Conservation (phyloP, 2,329 filamentous ascomycete genomes). For the Pseudogymnoascus sp. region DNA sequence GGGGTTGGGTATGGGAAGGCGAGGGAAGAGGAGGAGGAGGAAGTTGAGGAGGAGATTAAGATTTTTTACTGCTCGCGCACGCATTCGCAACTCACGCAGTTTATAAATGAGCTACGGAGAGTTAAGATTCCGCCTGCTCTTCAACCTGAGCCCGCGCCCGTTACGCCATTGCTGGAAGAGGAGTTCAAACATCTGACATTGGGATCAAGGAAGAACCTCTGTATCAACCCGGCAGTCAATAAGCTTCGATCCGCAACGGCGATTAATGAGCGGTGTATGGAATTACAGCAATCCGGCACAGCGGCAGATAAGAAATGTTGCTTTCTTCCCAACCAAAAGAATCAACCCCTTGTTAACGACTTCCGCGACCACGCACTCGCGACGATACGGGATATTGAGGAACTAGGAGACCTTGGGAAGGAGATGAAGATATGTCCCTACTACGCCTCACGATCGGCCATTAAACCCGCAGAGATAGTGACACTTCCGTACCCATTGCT, state of each 20-base stretch:
- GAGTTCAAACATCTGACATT: slow-evolving; percentile 59
- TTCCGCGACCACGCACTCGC: slow-evolving; percentile 83
- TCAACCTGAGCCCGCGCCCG: slow-evolving; percentile 27
- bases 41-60: slow-evolving; percentile 50
- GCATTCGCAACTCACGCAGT: slow-evolving; percentile 65
- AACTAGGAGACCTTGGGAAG: slow-evolving; percentile 70
- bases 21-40: slow-evolving; percentile 37
- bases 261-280: slow-evolving; percentile 89
- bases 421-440: slow-evolving; percentile 83
- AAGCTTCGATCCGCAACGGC: slow-evolving; percentile 63
- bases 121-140: slow-evolving; percentile 56
- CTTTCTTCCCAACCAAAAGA: slow-evolving; percentile 72
- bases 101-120: slow-evolving; percentile 57
- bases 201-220: slow-evolving; percentile 63
- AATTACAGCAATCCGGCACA: slow-evolving; percentile 68
- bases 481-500: slow-evolving; percentile 88
- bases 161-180: slow-evolving; percentile 37
- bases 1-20: slow-evolving; percentile 29
- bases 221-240: slow-evolving; percentile 79
- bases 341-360: slow-evolving; percentile 60
- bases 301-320: slow-evolving; percentile 61
- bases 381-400: slow-evolving; percentile 86
- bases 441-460: slow-evolving; percentile 81
- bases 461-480: slow-evolving; percentile 80
- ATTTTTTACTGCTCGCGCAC: slow-evolving; percentile 68